These are phyloP conservation scores for Curvularia sp. DNA, from an alignment of 2,329 filamentous ascomycete species.

Conservation along the genomic window DNA sequence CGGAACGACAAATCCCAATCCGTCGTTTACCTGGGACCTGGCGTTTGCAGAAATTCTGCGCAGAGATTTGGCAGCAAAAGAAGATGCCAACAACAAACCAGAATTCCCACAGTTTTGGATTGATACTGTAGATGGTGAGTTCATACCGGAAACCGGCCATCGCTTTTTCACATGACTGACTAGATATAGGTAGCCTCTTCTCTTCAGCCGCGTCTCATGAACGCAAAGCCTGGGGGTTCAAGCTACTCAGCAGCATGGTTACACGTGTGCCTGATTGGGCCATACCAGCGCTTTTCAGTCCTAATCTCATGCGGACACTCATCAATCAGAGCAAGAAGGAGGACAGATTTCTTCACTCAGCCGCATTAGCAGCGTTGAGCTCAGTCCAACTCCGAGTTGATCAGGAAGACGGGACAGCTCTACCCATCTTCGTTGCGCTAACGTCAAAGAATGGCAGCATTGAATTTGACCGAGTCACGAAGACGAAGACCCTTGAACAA, in stretches of 20 bases:
- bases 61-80: slow-evolving; percentile 31
- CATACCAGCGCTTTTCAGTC: slow-evolving; percentile 73
- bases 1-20: slow-evolving; percentile 77
- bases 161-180: slow-evolving; percentile 16
- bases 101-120: slow-evolving; percentile 82
- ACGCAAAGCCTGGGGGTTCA: slow-evolving; percentile 90
- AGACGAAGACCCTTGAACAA: slow-evolving; percentile 81
- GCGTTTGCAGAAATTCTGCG: slow-evolving; percentile 62
- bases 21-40: slow-evolving; percentile 88
- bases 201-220: slow-evolving; percentile 81
- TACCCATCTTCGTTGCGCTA: slow-evolving; percentile 69
- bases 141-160: neutral
- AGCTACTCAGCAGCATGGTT: slow-evolving; percentile 81
- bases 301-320: slow-evolving; percentile 72
- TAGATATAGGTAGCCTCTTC: slow-evolving; percentile 75
- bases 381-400: slow-evolving; percentile 71
- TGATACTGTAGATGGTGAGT: slow-evolving; percentile 82
- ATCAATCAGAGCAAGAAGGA: slow-evolving; percentile 48
- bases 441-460: slow-evolving; percentile 73
- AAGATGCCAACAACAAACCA: slow-evolving; percentile 46
- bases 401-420: slow-evolving; percentile 62
- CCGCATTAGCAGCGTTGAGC: slow-evolving; percentile 78
- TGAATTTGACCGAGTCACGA: slow-evolving; percentile 86
- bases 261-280: slow-evolving; percentile 57
- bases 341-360: slow-evolving; percentile 61